Percentiles rank a stretch among this genome's conserved stretches.
phyloP scores from a whole-genome alignment of 495 filamentous ascomycete genomes.

The Aspergillus diversus region DNA sequence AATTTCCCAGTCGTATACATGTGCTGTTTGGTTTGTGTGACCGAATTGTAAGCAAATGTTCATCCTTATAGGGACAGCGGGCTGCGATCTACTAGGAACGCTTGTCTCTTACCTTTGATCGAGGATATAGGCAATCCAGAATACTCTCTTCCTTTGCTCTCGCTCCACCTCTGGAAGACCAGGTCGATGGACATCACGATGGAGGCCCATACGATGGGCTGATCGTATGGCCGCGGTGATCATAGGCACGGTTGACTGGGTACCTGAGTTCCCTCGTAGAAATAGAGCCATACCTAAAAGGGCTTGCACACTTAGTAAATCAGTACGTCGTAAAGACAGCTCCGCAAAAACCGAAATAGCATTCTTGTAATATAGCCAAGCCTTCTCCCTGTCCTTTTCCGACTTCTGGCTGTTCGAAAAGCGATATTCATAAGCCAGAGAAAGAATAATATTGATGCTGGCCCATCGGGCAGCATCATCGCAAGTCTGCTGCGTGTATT shows the following conservation, averaged over 20 bases:
- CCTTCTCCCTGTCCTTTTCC: conserved; percentile 85
- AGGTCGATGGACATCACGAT: conserved; percentile 84
- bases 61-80: too few species aligned
- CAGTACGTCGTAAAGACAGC: conserved; percentile 88
- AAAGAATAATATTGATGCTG: conserved; percentile 87
- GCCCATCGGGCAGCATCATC: conserved; percentile 97
- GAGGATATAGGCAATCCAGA: conserved; percentile 95
- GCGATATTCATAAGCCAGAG: conserved; percentile 84
- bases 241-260: conserved; percentile 85
- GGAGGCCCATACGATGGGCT: conserved; percentile 91
- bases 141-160: conserved; percentile 88
- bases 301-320: conserved; percentile 91
- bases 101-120: conserved; percentile 72
- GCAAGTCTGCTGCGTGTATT: conserved; percentile 89
- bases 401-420: conserved; percentile 86
- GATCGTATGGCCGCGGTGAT: conserved; percentile 89
- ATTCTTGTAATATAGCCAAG: conserved; percentile 93
- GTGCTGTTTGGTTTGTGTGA: conserved; percentile 46
- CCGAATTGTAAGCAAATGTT: neutral
- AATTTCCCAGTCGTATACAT: conserved; percentile 83
- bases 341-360: conserved; percentile 89
- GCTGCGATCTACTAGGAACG: too few species aligned
- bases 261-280: conserved; percentile 91
- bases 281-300: conserved; percentile 94
- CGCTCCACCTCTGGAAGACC: conserved; percentile 80